A percentile compares a stretch with the other conserved stretches of the same genome.
Evolutionary conservation across 768 basidiomycete species (phyloP).

Genomic region (Kwoniella sp.): DNA sequence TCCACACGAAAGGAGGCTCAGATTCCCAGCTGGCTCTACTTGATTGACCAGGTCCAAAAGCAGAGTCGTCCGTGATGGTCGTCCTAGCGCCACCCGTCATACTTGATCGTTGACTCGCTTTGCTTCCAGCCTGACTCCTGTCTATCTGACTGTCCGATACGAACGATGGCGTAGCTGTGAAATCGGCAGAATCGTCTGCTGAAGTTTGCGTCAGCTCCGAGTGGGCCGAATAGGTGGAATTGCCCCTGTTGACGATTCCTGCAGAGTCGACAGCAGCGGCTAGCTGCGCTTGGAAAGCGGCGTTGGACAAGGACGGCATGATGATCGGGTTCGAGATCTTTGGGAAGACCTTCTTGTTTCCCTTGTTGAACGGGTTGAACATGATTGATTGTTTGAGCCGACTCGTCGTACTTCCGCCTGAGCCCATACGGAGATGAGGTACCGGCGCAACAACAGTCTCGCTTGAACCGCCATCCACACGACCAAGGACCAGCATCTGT

Average conservation of each 20-base stretch:
- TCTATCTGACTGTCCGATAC: slow-evolving; percentile 18
- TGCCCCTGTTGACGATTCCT: slow-evolving; percentile 36
- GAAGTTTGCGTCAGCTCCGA: slow-evolving; percentile 1
- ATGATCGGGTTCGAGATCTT: slow-evolving; percentile 41
- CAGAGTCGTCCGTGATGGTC: slow-evolving; percentile 26
- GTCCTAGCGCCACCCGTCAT: slow-evolving; percentile 17
- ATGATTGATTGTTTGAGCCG: slow-evolving; percentile 14
- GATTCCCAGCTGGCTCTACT: slow-evolving; percentile 47
- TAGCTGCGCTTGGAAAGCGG: slow-evolving; percentile 43
- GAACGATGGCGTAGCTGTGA: slow-evolving; percentile 22
- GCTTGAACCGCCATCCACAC: slow-evolving; percentile 9
- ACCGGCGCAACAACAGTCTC: slow-evolving; percentile 10
- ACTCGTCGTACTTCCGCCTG: slow-evolving; percentile 6
- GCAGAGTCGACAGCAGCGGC: slow-evolving; percentile 40
- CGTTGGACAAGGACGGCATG: slow-evolving; percentile 39
- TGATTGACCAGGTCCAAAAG: slow-evolving; percentile 16
- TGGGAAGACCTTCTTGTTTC: slow-evolving; percentile 21
- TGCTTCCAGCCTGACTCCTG: slow-evolving; percentile 12
- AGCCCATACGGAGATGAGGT: slow-evolving; percentile 10
- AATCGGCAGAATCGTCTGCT: slow-evolving; percentile 10
- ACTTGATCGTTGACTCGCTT: slow-evolving; percentile 22
- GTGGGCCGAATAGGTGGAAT: slow-evolving; percentile 12
- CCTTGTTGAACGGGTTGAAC: slow-evolving; percentile 32
- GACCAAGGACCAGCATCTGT: slow-evolving; percentile 21
- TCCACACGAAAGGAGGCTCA: slow-evolving; percentile 46